phyloP scores from a whole-genome alignment of 202 grass and related monocot species.

The Brachypodium distachyon region DNA sequence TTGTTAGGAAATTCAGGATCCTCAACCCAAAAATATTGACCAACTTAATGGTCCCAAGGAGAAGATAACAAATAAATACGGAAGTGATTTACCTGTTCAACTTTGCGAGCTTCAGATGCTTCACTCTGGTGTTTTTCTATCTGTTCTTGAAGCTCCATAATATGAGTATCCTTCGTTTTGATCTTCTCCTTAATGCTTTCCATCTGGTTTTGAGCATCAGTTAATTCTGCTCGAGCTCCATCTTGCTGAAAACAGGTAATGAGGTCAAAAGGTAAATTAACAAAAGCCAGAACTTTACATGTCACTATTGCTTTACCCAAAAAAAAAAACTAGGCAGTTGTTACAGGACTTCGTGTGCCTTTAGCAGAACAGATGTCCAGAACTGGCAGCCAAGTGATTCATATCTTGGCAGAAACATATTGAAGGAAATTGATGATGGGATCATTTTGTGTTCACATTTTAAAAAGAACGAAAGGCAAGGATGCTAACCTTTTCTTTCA shows the following conservation, averaged over 20 bases:
- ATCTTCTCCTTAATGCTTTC: conserved; percentile 59
- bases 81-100: conserved; percentile 66
- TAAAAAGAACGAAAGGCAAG: not conserved
- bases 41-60: not conserved
- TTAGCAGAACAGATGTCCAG: not conserved
- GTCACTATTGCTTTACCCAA: not conserved
- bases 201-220: conserved; percentile 63
- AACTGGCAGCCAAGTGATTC: not conserved
- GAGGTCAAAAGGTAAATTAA: conserved; percentile 1
- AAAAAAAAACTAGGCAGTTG: conserved; percentile 1
- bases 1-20: conserved; percentile 10
- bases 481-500: conserved; percentile 73
- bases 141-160: conserved; percentile 51
- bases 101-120: conserved; percentile 53
- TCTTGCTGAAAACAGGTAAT: conserved; percentile 50
- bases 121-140: conserved; percentile 49
- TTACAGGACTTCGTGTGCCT: not conserved
- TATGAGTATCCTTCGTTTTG: conserved; percentile 39
- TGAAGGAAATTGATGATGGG: not conserved
- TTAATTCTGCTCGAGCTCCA: conserved; percentile 53
- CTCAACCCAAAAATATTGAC: not conserved
- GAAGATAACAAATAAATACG: not conserved
- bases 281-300: not conserved
- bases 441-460: not conserved
- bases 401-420: not conserved